These are phyloP conservation scores for Dictyostelium capitatum DNA, from an alignment of 78 protist genomes.

Conservation along the genomic window DNA sequence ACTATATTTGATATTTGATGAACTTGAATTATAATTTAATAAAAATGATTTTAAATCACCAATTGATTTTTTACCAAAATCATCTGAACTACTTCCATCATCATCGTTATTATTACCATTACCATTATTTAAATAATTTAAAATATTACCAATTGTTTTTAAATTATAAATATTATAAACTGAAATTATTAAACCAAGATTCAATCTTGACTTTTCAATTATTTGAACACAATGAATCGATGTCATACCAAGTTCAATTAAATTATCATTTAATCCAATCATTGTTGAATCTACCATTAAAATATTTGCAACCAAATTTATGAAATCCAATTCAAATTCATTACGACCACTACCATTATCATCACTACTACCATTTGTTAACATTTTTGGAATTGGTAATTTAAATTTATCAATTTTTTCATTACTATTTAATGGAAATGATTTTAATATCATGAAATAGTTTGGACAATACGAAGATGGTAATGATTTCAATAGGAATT, in stretches of 20 bases:
- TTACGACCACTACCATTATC: neutral
- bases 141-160: constrained; percentile 23
- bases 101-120: neutral
- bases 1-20: neutral
- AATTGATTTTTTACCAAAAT: constrained; percentile 16
- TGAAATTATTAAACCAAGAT: constrained; percentile 29
- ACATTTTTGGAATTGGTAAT: constrained; percentile 37
- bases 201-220: constrained; percentile 6
- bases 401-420: constrained; percentile 62
- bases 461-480: constrained; percentile 35
- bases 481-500: constrained; percentile 11
- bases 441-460: constrained; percentile 7
- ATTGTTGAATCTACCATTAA: neutral
- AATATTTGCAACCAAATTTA: neutral
- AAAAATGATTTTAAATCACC: neutral
- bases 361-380: too few species aligned
- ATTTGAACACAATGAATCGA: constrained; percentile 44
- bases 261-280: constrained; percentile 2
- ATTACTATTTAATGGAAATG: constrained; percentile 59
- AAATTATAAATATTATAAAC: constrained; percentile 14
- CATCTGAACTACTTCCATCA: too few species aligned
- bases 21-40: neutral
- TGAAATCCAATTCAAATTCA: too few species aligned
- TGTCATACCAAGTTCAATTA: neutral
- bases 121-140: neutral